phyloP scores from a whole-genome alignment of 106 monocot species.

The Allium cepa region DNA sequence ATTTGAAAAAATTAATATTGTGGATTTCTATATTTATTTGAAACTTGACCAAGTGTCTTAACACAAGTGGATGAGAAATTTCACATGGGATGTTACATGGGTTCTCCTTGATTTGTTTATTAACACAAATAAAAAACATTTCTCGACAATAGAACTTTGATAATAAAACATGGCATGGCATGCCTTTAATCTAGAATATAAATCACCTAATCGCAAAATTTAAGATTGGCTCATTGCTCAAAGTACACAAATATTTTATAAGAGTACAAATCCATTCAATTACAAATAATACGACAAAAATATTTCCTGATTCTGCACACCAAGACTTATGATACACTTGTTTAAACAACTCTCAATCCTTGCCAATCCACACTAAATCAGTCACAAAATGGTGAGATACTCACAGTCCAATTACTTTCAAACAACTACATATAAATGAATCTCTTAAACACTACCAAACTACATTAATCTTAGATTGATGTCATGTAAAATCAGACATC shows the following conservation, averaged over 20 bases:
- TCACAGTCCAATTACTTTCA: neutral
- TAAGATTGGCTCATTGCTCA: no score
- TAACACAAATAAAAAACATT: neutral
- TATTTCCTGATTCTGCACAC: neutral
- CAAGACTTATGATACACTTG: neutral
- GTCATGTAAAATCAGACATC: conserved; percentile 51
- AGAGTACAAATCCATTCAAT: neutral
- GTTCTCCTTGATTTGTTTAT: conserved; percentile 1
- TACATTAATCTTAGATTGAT: neutral
- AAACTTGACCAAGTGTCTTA: neutral
- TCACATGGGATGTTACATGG: neutral
- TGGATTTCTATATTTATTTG: neutral
- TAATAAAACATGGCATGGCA: no score
- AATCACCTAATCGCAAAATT: neutral
- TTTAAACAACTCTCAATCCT: neutral
- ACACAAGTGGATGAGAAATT: no score
- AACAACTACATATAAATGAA: neutral
- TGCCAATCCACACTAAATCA: neutral
- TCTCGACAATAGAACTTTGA: no score
- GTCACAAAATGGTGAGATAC: neutral
- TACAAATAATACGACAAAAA: neutral
- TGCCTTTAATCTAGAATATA: no score
- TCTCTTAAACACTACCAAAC: neutral
- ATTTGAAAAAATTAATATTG: no score
- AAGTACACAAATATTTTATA: no score